Evolutionary conservation across 2,329 filamentous ascomycete genomes (phyloP).

Genomic region (Hypoxylon sp.): DNA sequence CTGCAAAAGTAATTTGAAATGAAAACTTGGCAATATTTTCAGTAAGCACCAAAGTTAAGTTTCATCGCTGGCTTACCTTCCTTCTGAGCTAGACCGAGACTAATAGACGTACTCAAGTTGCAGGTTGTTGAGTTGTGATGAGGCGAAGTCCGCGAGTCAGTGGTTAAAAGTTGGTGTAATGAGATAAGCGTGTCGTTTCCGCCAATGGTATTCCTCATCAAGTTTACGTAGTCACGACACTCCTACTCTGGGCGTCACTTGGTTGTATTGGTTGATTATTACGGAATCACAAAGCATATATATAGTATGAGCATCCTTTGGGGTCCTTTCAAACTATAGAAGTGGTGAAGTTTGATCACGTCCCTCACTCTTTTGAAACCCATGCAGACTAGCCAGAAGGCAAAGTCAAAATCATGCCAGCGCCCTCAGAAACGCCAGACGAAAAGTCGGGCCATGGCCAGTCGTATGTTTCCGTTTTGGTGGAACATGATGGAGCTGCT

Average conservation of each 20-base stretch:
- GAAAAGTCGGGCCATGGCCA: background rate
- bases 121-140: background rate
- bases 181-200: background rate
- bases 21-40: background rate
- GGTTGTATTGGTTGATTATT: background rate
- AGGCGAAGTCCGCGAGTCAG: background rate
- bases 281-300: background rate
- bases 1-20: constrained; percentile 1
- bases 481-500: background rate
- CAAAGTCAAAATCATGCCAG: background rate
- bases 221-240: background rate
- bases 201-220: background rate
- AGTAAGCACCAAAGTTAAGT: constrained; percentile 19
- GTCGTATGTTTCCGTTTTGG: background rate
- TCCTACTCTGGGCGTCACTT: background rate
- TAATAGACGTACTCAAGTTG: background rate
- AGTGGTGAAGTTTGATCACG: too few relatives aligned
- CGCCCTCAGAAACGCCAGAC: background rate
- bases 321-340: too few relatives aligned
- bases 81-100: background rate
- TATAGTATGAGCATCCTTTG: background rate
- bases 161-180: background rate
- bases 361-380: too few relatives aligned
- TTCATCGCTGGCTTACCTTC: constrained; percentile 3
- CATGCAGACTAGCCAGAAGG: background rate